Conservation (phyloP, 106 monocot genomes). For the Gastrodia elata region DNA sequence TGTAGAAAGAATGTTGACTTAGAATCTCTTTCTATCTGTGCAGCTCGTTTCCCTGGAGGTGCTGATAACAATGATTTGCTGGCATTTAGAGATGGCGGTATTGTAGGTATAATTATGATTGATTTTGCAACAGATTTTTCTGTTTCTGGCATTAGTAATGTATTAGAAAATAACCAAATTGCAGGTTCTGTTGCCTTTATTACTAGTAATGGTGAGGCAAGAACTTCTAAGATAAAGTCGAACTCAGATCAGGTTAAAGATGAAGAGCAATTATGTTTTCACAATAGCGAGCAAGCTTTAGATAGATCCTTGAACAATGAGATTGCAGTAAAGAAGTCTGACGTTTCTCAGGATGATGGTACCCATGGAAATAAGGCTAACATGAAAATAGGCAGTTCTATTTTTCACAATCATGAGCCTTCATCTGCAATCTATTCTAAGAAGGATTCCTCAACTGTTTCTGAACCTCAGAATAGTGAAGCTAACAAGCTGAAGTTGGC, state of each 20-base stretch:
- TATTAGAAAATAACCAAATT: constrained; percentile 14
- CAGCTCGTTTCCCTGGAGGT: constrained; percentile 10
- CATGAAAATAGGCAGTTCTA: not conserved
- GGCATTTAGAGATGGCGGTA: not conserved
- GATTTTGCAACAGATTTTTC: constrained; percentile 8
- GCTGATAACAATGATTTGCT: constrained; percentile 6
- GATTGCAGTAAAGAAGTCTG: constrained; percentile 12
- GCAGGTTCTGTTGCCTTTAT: constrained; percentile 13
- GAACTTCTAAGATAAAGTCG: constrained; percentile 7
- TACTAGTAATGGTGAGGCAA: constrained; percentile 15
- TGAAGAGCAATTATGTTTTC: constrained; percentile 23
- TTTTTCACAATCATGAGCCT: constrained; percentile 13
- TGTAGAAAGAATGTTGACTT: constrained; percentile 8
- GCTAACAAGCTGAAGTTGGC: constrained; percentile 19
- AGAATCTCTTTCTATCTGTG: constrained; percentile 2
- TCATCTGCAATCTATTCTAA: constrained; percentile 6
- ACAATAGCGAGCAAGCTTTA: constrained; percentile 6
- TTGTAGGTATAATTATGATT: constrained; percentile 13
- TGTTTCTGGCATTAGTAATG: not conserved
- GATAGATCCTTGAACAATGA: constrained; percentile 9
- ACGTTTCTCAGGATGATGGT: constrained; percentile 14
- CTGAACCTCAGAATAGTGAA: constrained; percentile 26
- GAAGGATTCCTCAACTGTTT: constrained; percentile 12
- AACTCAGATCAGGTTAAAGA: constrained; percentile 30
- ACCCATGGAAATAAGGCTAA: constrained; percentile 13